These are phyloP conservation scores for Onygena corvina DNA, from an alignment of 2,329 filamentous ascomycete genomes.

Conservation along the genomic window DNA sequence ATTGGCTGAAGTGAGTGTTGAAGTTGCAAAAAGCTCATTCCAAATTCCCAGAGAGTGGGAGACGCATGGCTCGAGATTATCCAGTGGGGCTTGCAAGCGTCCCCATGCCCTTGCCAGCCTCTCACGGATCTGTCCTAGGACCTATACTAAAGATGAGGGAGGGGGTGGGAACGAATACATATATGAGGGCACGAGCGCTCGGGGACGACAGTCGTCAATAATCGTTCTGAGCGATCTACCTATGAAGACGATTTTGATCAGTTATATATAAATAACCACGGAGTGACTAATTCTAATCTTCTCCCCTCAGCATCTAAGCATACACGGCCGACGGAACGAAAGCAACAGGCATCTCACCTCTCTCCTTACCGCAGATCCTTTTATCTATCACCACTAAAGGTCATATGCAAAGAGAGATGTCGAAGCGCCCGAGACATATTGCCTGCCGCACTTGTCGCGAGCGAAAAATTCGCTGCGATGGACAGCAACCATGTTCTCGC, in stretches of 20 bases:
- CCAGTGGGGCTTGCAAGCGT: background rate
- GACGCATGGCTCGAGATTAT: background rate
- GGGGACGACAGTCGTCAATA: too few species aligned
- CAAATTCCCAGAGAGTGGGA: conserved; percentile 3
- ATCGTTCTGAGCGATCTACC: too few species aligned
- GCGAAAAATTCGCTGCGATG: conserved; percentile 8
- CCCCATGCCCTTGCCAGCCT: background rate
- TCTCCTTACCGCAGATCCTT: background rate
- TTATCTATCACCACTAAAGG: background rate
- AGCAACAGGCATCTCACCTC: background rate
- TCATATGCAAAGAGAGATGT: conserved; percentile 5
- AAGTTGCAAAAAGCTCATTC: conserved; percentile 3
- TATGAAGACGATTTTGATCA: too few species aligned
- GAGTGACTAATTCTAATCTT: background rate
- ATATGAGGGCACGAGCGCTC: conserved; percentile 6
- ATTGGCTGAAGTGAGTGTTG: background rate
- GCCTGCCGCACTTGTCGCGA: conserved; percentile 8
- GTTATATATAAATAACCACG: background rate
- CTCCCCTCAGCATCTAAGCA: background rate
- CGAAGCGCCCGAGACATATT: conserved; percentile 9
- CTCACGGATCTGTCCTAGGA: background rate
- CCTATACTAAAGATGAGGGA: too few species aligned
- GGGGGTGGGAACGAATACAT: background rate
- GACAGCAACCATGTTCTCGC: conserved; percentile 5
- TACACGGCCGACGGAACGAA: background rate